Evolutionary conservation across 139 green algal species (phyloP), one percentile per base, ranked within the genome.

Genomic region (Desmodesmus armatus): DNA sequence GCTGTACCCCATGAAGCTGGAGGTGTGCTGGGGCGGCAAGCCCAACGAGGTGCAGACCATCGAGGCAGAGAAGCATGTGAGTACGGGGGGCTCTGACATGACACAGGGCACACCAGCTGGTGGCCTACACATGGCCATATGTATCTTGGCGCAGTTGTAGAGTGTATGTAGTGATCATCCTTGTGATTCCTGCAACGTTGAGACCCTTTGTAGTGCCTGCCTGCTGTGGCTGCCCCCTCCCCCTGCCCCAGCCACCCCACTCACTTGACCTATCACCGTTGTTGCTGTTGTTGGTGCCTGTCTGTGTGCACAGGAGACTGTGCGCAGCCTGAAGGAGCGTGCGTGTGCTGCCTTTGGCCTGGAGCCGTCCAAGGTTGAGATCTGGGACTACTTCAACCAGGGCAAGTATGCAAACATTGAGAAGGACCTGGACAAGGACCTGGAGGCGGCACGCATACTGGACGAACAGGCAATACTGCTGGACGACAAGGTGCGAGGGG

Each of bases 241-340:
- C n/a, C n/a, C n/a, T n/a, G n/a, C n/a, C n/a, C n/a, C n/a, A n/a
- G n/a, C n/a, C n/a, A n/a, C n/a, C n/a, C n/a, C n/a, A n/a, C n/a
- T n/a, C n/a, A n/a, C n/a, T n/a, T n/a, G n/a, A n/a, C n/a, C n/a
- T n/a, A n/a, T n/a, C 13, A 15, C 47, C 47, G 17, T 23, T 58
- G 47, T 58, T 13, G 13, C 13, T 58, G 47, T 58, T 13, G 47
- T 15, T 58, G 47, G 47, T 58, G 47, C 13, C 17, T 13, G 47
- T 58, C 13, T 58, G 47, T 58, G 47, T 15, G 47, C 44, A 49
- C 87, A 94, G 90, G 83, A 75, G 40, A 92, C 82, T 9, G 62
- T 95, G 21, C 31, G 13, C 1, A 60, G 88, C 21, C 43, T 96
- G 51, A 96, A 96, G 83, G 33, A 58, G 17, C 63, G 66, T 25